phyloP scores from a whole-genome alignment of 2,329 filamentous ascomycete species.

The Aspergillus fumigatus region DNA sequence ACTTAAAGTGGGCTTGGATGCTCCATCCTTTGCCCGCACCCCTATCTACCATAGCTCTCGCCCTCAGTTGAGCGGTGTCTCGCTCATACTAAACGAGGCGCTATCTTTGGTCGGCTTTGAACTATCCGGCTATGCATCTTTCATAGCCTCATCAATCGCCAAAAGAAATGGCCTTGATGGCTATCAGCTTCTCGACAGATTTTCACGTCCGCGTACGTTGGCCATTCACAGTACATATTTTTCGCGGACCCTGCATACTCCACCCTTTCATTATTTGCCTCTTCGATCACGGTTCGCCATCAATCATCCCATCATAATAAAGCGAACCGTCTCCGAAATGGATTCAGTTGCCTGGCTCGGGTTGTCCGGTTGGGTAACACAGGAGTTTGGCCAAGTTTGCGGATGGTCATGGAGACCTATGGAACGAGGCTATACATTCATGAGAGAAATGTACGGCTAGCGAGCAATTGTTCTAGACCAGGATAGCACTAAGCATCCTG shows the following conservation, averaged over 20 bases:
- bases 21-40: background rate
- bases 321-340: background rate
- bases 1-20: background rate
- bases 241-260: background rate
- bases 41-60: background rate
- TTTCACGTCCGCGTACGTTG: background rate
- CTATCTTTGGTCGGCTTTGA: background rate
- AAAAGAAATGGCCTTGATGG: background rate
- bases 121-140: background rate
- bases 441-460: background rate
- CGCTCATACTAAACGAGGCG: background rate
- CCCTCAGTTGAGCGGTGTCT: background rate
- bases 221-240: no score
- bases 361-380: background rate
- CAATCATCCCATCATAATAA: background rate
- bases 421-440: no score
- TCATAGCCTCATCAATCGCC: background rate
- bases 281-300: background rate
- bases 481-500: no score
- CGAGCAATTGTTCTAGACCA: background rate
- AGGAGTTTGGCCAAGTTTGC: no score
- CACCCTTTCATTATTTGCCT: background rate
- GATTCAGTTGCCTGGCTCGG: no score
- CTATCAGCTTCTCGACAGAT: background rate
- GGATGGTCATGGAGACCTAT: no score